Percentiles rank a stretch among this genome's conserved stretches.
phyloP scores from a whole-genome alignment of 768 basidiomycete species.

The Boletus rubroflammeus region DNA sequence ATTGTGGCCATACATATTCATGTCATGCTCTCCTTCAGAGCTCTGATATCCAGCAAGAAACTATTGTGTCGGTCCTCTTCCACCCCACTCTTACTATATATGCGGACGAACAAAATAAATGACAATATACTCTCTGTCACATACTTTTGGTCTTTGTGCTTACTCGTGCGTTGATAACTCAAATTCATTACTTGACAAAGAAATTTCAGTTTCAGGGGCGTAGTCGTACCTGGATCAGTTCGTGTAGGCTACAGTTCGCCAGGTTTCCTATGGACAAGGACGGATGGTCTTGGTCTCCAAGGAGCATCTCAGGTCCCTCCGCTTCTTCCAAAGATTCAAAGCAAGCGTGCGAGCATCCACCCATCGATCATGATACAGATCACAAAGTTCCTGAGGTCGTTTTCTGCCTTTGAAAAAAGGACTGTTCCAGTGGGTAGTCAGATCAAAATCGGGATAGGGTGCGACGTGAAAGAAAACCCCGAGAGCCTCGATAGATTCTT shows the following conservation, averaged over 20 bases:
- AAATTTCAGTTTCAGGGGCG: neutral
- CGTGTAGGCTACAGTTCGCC: neutral
- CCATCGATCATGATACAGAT: constrained; percentile 5
- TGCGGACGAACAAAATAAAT: constrained; percentile 27
- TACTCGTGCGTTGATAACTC: no score
- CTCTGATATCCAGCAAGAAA: constrained; percentile 28
- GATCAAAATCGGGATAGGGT: neutral
- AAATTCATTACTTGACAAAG: neutral
- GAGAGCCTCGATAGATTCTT: constrained; percentile 7
- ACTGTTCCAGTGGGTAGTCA: constrained; percentile 4
- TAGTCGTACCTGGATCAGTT: neutral
- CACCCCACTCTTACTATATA: constrained; percentile 28
- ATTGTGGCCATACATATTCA: neutral
- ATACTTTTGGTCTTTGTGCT: no score
- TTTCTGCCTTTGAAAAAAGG: neutral
- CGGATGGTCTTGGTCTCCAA: neutral
- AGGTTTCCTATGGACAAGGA: neutral
- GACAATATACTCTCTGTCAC: constrained; percentile 44
- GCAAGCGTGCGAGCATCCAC: neutral
- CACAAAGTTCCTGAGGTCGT: neutral
- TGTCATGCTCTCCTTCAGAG: constrained; percentile 6
- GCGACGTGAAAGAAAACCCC: constrained; percentile 11
- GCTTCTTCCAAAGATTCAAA: neutral
- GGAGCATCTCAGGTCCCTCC: constrained; percentile 1
- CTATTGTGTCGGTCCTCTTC: constrained; percentile 38